These are phyloP conservation scores for Zelopaecilomyces penicillatus DNA, from an alignment of 2,329 filamentous ascomycete species.

Conservation along the genomic window DNA sequence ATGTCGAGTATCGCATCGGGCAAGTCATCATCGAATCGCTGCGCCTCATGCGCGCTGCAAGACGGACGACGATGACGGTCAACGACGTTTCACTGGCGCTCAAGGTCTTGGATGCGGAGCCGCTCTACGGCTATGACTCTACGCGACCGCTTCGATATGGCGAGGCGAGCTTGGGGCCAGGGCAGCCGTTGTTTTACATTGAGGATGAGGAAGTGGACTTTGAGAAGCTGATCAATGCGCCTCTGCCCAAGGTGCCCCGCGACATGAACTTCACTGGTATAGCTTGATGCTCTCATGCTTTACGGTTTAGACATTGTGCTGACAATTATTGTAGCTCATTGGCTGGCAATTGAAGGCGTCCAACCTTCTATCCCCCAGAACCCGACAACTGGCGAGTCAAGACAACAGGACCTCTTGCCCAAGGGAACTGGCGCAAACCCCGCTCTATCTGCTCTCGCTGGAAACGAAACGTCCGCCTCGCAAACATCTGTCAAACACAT, in stretches of 20 bases:
- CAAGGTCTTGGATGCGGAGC: constrained; percentile 82
- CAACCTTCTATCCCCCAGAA: constrained; percentile 96
- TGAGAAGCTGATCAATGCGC: constrained; percentile 96
- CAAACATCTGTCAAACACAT: constrained; percentile 94
- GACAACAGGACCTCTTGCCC: constrained; percentile 75
- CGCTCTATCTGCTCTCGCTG: constrained; percentile 70
- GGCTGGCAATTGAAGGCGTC: constrained; percentile 95
- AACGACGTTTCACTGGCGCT: constrained; percentile 85
- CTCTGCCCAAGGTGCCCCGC: constrained; percentile 85
- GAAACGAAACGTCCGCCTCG: constrained; percentile 73
- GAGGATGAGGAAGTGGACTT: constrained; percentile 99
- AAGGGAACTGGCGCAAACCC: constrained; percentile 87
- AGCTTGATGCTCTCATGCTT: constrained; percentile 12
- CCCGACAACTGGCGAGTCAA: constrained; percentile 75
- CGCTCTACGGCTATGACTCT: constrained; percentile 92
- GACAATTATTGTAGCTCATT: constrained; percentile 59
- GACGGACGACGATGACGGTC: constrained; percentile 78
- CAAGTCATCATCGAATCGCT: constrained; percentile 91
- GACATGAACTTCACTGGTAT: constrained; percentile 86
- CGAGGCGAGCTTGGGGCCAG: constrained; percentile 85
- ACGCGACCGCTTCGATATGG: constrained; percentile 83
- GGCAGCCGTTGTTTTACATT: constrained; percentile 92
- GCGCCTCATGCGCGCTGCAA: constrained; percentile 90
- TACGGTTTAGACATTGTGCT: background rate
- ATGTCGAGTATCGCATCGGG: constrained; percentile 90